Conservation (phyloP, 2,329 filamentous ascomycete species). For the Botryotinia narcissicola region DNA sequence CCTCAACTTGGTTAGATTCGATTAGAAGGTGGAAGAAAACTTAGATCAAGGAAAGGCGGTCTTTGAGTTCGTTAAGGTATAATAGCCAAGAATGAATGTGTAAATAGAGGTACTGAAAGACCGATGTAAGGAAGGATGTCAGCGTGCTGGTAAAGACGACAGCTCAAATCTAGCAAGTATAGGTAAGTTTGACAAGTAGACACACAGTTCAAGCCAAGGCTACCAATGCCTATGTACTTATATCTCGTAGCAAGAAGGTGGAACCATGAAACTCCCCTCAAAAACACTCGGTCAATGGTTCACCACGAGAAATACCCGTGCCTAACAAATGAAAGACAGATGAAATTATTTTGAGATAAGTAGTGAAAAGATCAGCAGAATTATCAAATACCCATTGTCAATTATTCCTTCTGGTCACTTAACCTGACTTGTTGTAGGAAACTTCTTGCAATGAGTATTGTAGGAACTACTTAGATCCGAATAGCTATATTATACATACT, state of each 20-base stretch:
- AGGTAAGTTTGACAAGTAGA: neutral
- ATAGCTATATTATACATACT: neutral
- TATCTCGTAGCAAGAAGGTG: slow-evolving; percentile 2
- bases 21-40: neutral
- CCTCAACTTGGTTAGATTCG: neutral
- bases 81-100: neutral
- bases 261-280: neutral
- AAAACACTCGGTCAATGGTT: neutral
- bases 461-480: neutral
- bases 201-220: neutral
- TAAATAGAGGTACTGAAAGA: neutral
- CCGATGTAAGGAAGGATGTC: neutral
- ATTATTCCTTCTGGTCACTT: neutral
- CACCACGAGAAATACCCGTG: neutral
- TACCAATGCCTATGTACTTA: neutral
- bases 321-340: slow-evolving; percentile 10
- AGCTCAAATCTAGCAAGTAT: neutral
- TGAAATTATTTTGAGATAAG: slow-evolving; percentile 1
- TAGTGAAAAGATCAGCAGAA: neutral
- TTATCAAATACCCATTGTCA: neutral
- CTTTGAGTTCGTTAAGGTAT: neutral
- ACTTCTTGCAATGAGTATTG: neutral
- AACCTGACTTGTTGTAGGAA: neutral
- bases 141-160: neutral
- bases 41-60: neutral